phyloP scores from a whole-genome alignment of 129 eudicot genomes.

The Flaveria trinervia region DNA sequence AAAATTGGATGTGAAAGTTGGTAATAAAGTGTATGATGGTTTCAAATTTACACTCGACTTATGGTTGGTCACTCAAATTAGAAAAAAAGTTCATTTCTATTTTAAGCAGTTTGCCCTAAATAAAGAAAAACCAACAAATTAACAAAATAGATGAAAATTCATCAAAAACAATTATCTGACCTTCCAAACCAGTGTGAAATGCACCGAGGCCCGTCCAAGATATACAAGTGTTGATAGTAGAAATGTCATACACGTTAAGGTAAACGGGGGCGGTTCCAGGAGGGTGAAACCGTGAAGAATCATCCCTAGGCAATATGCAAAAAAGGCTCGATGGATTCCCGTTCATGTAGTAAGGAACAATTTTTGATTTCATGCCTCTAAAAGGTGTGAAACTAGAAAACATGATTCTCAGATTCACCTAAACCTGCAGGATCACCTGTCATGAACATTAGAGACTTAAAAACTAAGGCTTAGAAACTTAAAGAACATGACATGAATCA shows the following conservation, averaged over 20 bases:
- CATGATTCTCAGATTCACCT: constrained; percentile 23
- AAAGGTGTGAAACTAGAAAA: constrained; percentile 35
- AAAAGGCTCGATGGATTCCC: constrained; percentile 55
- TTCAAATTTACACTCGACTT: background rate
- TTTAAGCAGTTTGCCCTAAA: background rate
- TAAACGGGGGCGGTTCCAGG: constrained; percentile 77
- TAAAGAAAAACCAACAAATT: background rate
- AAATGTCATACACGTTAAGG: constrained; percentile 91
- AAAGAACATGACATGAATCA: background rate
- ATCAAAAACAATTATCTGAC: constrained; percentile 31
- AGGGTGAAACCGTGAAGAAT: constrained; percentile 47
- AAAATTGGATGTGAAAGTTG: background rate
- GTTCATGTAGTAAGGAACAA: constrained; percentile 54
- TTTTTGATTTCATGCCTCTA: constrained; percentile 56
- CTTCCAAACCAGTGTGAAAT: constrained; percentile 92
- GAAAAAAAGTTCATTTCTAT: background rate
- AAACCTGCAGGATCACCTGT: constrained; percentile 29
- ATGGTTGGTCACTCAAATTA: background rate
- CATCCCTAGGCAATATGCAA: constrained; percentile 60
- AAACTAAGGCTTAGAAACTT: background rate
- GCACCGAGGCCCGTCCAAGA: constrained; percentile 96
- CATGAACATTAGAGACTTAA: background rate
- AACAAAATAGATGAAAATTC: background rate
- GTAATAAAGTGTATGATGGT: background rate
- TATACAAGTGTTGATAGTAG: constrained; percentile 64